phyloP scores from a whole-genome alignment of 1,284 basidiomycete genomes.

The Meira nashicola region DNA sequence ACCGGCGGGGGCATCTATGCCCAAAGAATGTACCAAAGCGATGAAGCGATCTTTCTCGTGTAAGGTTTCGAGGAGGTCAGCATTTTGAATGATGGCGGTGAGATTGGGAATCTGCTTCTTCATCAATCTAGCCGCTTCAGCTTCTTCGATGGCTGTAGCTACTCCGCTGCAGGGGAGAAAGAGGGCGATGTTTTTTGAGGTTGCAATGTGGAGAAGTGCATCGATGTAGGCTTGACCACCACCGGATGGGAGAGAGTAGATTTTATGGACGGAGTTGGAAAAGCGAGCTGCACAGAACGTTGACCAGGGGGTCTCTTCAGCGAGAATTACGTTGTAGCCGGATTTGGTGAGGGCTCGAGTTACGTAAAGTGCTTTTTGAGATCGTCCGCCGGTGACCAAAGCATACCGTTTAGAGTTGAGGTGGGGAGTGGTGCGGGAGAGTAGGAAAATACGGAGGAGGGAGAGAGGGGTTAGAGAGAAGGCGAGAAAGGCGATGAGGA shows the following conservation, averaged over 20 bases:
- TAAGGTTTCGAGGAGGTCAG: constrained; percentile 53
- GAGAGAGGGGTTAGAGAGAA: no score
- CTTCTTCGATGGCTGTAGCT: constrained; percentile 54
- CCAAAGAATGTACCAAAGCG: constrained; percentile 52
- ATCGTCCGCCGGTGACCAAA: constrained; percentile 55
- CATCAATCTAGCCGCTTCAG: constrained; percentile 51
- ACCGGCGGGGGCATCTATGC: constrained; percentile 50
- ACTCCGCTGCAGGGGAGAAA: constrained; percentile 56
- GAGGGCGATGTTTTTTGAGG: constrained; percentile 46
- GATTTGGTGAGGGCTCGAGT: constrained; percentile 54
- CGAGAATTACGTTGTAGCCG: constrained; percentile 55
- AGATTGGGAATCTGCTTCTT: constrained; percentile 27
- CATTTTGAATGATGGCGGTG: constrained; percentile 53
- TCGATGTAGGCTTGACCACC: constrained; percentile 40
- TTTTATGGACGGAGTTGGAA: constrained; percentile 47
- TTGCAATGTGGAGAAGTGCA: constrained; percentile 47
- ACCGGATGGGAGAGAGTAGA: constrained; percentile 25
- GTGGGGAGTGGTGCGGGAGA: no score
- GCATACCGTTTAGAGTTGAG: constrained; percentile 19
- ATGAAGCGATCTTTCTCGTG: constrained; percentile 54
- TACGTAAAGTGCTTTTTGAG: constrained; percentile 55
- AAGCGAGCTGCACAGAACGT: constrained; percentile 54
- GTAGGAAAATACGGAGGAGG: no score
- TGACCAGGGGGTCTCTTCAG: constrained; percentile 55
- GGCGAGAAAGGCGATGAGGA: no score